Evolutionary conservation across 345 rosid species (phyloP), one percentile per base, ranked within the genome.

Genomic region (Lagerstroemia speciosa): DNA sequence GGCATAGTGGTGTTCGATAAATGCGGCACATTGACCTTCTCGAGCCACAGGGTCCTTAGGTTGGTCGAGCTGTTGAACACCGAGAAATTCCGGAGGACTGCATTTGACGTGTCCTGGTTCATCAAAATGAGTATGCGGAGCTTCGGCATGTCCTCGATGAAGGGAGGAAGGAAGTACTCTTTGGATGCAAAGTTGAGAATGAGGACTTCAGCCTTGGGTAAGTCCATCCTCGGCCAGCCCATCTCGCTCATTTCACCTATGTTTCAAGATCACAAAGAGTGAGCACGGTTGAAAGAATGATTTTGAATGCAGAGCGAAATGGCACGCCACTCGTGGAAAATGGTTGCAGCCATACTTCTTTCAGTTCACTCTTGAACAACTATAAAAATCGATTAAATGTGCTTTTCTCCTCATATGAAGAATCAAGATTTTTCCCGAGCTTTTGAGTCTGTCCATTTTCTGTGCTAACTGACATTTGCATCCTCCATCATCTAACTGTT

Each of bases 141-240:
- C 72, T 77, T 82, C 38, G 78, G 83, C 99, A 94, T 89, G 72
- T 83, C 63, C 30, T 71, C 78, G 1, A 89, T 78, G 67, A 94
- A 94, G 26, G 94, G 94, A 37, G 99, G 99, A 70, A 94, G 64
- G 74, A 85, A 80, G 72, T 83, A 94, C 67, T 83, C 80, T 41
- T 78, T 72, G 0, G 91, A 78, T 30, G 87, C 71, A 75, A 91
- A 89, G 76, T 91, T 88, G 50, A 94, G 71, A 60, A 94, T 73
- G 32, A 91, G 96, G 58, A 88, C 89, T 81, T 94, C 93, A 38
- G 97, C 92, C 75, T 88, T 83, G 6, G 98, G 98, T 72, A 94
- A 86, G 33, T 89, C 85, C 86, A 91, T 79, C 50, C 71, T 77
- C 24, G 75, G 81, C 99, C 97, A 91, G 20, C 83, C 89, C 95